Percentiles rank a stretch among this genome's conserved stretches.
Evolutionary conservation across 140 eudicot species (phyloP).

Genomic region (Senecio squalidus): DNA sequence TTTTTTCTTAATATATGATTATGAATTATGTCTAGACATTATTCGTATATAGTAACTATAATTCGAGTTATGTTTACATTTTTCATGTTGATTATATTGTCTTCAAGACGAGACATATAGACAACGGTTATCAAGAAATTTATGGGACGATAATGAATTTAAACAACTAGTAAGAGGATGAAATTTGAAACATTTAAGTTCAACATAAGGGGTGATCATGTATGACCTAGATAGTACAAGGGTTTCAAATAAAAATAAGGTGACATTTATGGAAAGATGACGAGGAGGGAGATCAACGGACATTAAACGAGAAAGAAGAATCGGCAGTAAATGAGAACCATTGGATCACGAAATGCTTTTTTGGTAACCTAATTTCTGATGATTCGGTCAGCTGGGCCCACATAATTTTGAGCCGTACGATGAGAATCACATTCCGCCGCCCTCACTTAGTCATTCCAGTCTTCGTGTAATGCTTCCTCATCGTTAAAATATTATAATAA

Average conservation of each 20-base stretch:
- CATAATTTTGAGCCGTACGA: constrained; percentile 19
- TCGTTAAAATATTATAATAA: constrained; percentile 7
- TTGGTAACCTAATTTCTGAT: constrained; percentile 21
- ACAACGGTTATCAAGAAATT: neutral
- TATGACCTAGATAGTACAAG: constrained; percentile 17
- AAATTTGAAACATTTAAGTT: neutral
- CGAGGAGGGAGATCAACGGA: constrained; percentile 20
- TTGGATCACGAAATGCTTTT: constrained; percentile 18
- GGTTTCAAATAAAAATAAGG: neutral
- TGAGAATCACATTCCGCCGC: constrained; percentile 32
- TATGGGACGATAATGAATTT: neutral
- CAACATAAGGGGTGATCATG: neutral
- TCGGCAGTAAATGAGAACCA: neutral
- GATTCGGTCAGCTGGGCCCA: constrained; percentile 21
- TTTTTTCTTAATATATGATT: too few species aligned
- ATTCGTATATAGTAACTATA: too few species aligned
- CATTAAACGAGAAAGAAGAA: constrained; percentile 2
- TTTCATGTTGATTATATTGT: too few species aligned
- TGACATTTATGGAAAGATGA: constrained; percentile 8
- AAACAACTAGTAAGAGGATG: neutral
- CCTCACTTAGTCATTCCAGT: constrained; percentile 24
- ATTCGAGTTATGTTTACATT: too few species aligned
- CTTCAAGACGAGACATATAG: too few species aligned
- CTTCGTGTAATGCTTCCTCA: constrained; percentile 29
- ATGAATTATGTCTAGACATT: too few species aligned